phyloP scores from a whole-genome alignment of 352 stramenopile species.

The Pythium rishiriense region DNA sequence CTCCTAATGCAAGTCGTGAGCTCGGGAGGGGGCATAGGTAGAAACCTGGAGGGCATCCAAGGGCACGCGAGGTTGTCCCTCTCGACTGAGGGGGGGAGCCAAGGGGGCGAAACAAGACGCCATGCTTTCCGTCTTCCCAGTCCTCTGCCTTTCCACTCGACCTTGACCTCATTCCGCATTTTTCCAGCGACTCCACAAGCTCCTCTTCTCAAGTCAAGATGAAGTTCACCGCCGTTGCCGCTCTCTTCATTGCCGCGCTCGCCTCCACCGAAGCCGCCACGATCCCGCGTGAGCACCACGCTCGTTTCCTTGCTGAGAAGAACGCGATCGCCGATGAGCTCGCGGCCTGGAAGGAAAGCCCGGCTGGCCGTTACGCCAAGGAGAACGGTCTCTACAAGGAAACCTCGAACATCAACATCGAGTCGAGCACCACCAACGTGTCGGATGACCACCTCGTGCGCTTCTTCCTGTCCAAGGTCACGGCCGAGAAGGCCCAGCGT shows the following conservation, averaged over 20 bases:
- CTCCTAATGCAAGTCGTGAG: background rate
- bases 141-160: background rate
- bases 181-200: slow-evolving; percentile 7
- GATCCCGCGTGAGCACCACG: slow-evolving; percentile 39
- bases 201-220: slow-evolving; percentile 3
- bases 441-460: slow-evolving; percentile 48
- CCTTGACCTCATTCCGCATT: slow-evolving; percentile 16
- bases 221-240: slow-evolving; percentile 34
- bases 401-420: slow-evolving; percentile 5
- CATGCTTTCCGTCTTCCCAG: background rate
- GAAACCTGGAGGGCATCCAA: background rate
- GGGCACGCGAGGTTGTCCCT: background rate
- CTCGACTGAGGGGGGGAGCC: background rate
- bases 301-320: slow-evolving; percentile 48
- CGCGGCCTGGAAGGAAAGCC: slow-evolving; percentile 45
- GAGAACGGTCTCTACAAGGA: slow-evolving; percentile 34
- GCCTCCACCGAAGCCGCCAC: slow-evolving; percentile 19
- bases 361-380: slow-evolving; percentile 42
- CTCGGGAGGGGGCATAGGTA: background rate
- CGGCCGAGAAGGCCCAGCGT: slow-evolving; percentile 41
- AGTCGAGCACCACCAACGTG: slow-evolving; percentile 4
- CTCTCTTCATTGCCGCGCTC: slow-evolving; percentile 25
- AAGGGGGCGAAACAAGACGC: background rate
- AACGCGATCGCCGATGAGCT: slow-evolving; percentile 38
- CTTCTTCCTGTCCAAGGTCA: slow-evolving; percentile 63